Percentiles rank a stretch among this genome's conserved stretches.
Evolutionary conservation across 176 grass and related monocot species (phyloP).

Genomic region (Zoysia japonica): DNA sequence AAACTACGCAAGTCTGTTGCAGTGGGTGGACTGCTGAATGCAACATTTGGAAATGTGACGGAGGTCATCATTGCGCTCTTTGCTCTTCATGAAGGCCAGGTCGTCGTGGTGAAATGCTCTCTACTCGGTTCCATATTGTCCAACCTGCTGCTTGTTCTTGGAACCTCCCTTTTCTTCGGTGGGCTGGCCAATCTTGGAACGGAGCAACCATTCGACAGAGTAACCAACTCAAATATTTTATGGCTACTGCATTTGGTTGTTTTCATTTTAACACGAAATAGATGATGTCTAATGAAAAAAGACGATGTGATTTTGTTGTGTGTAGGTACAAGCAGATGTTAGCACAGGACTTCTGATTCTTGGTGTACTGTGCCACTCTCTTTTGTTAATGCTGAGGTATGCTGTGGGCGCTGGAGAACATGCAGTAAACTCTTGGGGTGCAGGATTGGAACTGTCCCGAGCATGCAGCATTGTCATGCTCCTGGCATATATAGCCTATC

Average conservation of each 20-base stretch:
- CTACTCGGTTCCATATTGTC: slow-evolving; percentile 84
- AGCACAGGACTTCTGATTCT: slow-evolving; percentile 75
- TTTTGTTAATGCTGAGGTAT: slow-evolving; percentile 74
- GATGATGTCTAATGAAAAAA: neutral
- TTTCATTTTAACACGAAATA: neutral
- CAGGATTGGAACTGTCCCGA: slow-evolving; percentile 65
- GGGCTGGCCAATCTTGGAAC: slow-evolving; percentile 69
- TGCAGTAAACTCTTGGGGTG: slow-evolving; percentile 28
- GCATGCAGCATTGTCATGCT: slow-evolving; percentile 81
- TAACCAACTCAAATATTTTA: slow-evolving; percentile 27
- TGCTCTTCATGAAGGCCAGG: slow-evolving; percentile 61
- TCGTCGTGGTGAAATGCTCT: slow-evolving; percentile 85
- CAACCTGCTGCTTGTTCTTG: slow-evolving; percentile 88
- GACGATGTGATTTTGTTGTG: slow-evolving; percentile 4
- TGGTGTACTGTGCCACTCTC: slow-evolving; percentile 65
- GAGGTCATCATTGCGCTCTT: slow-evolving; percentile 89
- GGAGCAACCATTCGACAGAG: slow-evolving; percentile 49
- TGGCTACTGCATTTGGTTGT: neutral
- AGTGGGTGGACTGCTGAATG: slow-evolving; percentile 92
- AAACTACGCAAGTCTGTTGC: slow-evolving; percentile 1
- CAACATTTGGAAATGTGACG: slow-evolving; percentile 90
- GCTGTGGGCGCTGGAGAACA: slow-evolving; percentile 37
- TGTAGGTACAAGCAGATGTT: slow-evolving; percentile 79
- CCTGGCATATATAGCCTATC: slow-evolving; percentile 72
- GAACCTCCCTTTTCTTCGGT: slow-evolving; percentile 74